Base-by-base conservation (phyloP, 1,284 basidiomycete genomes). In the Malassezia yamatoensis region DNA sequence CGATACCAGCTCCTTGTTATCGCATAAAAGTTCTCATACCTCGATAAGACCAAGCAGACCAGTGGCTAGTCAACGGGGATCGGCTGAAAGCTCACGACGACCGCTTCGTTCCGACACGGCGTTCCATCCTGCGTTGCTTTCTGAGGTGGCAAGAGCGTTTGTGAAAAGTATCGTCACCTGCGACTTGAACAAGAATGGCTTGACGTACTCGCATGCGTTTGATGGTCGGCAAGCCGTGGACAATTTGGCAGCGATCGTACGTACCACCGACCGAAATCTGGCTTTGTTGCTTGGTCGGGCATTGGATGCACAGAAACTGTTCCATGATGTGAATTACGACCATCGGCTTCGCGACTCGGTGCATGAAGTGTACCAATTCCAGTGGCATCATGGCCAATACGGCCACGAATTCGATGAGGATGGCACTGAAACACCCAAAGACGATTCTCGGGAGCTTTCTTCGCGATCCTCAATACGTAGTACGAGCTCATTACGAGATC, bases 321-420 rank as follows among this genome's bases (percentile, higher is more conserved):
- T 98, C 76, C 94, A 99, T 75, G 94, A 96, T 70, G 94, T 98
- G 62, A 96, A 93, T 7, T 99, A 98, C 74, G 91, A 96, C 71
- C 94, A 98, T 76, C 84, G 93, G 12, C 75, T 99, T 60, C 81
- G 94, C 48, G 94, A 98, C 76, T 89, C 84, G 65, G 79, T 84
- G 2, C 81, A 82, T 60, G 94, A 98, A 77, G 78, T 99, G 32
- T 99, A 96, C 76, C 91, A 94, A 75, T 96, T 99, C 78, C 76
- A 76, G 48, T 24, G 38, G 5, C 11, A 39, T 15, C 51, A 6
- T 3, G 12, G 29, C 35, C 36, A 33, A 6, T 10, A 8, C 3
- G 45, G 34, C 33, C 8, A 33, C 12, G 20, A 20, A 4, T 8
- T 35, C 16, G 45, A 36, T 32, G 45, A 37, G 11, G 34, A 12